Base-by-base conservation (phyloP, 208 protist species). In the Leishmania major region DNA sequence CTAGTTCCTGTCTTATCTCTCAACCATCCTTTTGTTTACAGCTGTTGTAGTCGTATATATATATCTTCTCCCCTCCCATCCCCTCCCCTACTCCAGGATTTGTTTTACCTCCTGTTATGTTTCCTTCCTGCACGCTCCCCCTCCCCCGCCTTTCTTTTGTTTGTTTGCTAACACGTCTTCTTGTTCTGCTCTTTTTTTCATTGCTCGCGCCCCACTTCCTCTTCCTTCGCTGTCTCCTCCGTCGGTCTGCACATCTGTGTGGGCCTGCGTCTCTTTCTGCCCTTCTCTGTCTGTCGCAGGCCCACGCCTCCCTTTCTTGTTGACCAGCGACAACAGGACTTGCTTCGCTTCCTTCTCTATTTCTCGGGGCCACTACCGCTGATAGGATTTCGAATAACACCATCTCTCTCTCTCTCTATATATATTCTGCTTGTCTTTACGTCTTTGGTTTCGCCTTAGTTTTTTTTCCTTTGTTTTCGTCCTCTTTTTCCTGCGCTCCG, bases 341-440 rank as follows among this genome's bases (percentile, higher is more conserved):
- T 75, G 40, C 71, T 31, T 35, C 13, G 19, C 71, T 35, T 75
- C 71, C n/a, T n/a, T 53, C 40, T 75, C 71, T 55, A 2, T 31
- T 31, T 75, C 0, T 55, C 40, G 40, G 40, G 37, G 71, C 10
- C n/a, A 51, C 71, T 5, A 35, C 40, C 71, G 43, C 67, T 49
- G 35, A 73, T 49, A 73, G 6, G 43, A 73, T 49, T 73, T 47
- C 43, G 25, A 15, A 45, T 49, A 70, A 4, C 15, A 35, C 10
- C 35, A 70, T 22, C 25, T 17, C 1, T 47, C 43, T 45, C 0
- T 13, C 6, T 47, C 6, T 45, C 43, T 67, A 40, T 70, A 70
- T 70, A 70, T 51, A 73, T 73, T 73, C 67, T 51, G 35, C 67
- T 51, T 51, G 22, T 31, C 35, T 73, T 53, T 74, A 11, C 25